Conservation (phyloP, 2,329 filamentous ascomycete species). For the Didymella sp. region DNA sequence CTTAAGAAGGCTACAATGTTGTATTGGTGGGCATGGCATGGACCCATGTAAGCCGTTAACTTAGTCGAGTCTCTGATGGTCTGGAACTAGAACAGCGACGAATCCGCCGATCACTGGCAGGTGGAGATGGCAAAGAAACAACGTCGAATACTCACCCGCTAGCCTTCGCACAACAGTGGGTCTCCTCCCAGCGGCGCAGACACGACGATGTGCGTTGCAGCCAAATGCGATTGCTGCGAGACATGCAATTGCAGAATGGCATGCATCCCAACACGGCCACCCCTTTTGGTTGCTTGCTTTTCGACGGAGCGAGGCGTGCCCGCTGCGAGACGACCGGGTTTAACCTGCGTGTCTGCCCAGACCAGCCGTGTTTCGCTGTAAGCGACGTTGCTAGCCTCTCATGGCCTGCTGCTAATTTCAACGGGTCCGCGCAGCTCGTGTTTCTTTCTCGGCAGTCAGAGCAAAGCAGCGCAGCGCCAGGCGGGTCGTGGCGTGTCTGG, state of each 20-base stretch:
- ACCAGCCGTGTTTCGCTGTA: slow-evolving; percentile 12
- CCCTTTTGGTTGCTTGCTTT: background rate
- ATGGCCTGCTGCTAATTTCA: slow-evolving; percentile 25
- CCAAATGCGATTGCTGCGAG: background rate
- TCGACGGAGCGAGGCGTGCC: no score
- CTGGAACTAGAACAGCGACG: slow-evolving; percentile 7
- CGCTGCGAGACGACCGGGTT: background rate
- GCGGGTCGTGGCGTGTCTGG: slow-evolving; percentile 6
- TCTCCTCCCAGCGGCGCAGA: background rate
- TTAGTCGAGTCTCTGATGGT: slow-evolving; percentile 4
- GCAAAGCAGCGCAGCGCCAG: slow-evolving; percentile 9
- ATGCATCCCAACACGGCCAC: background rate
- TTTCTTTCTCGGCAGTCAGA: slow-evolving; percentile 8
- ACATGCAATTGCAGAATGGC: slow-evolving; percentile 16
- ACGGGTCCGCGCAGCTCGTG: slow-evolving; percentile 21
- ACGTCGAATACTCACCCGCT: background rate
- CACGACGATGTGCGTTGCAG: background rate
- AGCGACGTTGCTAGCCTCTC: slow-evolving; percentile 12
- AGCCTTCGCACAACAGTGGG: background rate
- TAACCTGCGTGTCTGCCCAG: background rate
- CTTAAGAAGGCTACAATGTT: background rate
- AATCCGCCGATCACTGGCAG: slow-evolving; percentile 9
- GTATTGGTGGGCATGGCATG: slow-evolving; percentile 7
- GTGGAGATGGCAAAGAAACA: slow-evolving; percentile 9
- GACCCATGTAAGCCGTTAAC: slow-evolving; percentile 2